A percentile compares a stretch with the other conserved stretches of the same genome.
These are phyloP conservation scores for Moniliella sp. DNA, from an alignment of 1,284 basidiomycete genomes.

Conservation along the genomic window DNA sequence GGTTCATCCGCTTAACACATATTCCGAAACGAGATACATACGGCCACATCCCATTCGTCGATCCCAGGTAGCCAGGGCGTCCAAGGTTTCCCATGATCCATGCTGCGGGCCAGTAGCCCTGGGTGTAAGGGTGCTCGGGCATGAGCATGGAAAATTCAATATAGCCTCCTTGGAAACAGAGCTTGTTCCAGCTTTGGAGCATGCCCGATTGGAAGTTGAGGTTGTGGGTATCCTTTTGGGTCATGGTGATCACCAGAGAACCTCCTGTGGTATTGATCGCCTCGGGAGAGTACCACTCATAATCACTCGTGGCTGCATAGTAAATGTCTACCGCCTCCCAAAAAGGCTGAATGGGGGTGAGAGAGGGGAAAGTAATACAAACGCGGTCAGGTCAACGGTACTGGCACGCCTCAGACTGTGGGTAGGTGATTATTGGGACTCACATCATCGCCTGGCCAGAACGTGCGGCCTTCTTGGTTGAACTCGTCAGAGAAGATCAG, in stretches of 20 bases:
- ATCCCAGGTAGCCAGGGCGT: no score
- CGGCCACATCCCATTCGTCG: no score
- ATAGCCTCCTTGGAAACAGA: constrained; percentile 33
- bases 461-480: constrained; percentile 43
- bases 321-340: constrained; percentile 32
- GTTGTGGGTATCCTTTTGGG: constrained; percentile 15
- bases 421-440: no score
- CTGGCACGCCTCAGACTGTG: no score
- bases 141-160: constrained; percentile 19
- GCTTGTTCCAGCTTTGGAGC: constrained; percentile 33
- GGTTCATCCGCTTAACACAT: no score
- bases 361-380: no score
- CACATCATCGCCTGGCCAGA: constrained; percentile 33
- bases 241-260: constrained; percentile 17
- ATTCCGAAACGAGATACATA: no score
- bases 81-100: no score
- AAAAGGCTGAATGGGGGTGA: no score
- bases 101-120: constrained; percentile 38
- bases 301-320: constrained; percentile 25
- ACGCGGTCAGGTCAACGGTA: no score
- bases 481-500: constrained; percentile 65
- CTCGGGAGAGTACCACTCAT: constrained; percentile 34
- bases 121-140: constrained; percentile 17
- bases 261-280: constrained; percentile 21
- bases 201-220: constrained; percentile 30